Base-by-base conservation (phyloP, 2,329 filamentous ascomycete genomes). In the Macrophomina pseudophaseolina region DNA sequence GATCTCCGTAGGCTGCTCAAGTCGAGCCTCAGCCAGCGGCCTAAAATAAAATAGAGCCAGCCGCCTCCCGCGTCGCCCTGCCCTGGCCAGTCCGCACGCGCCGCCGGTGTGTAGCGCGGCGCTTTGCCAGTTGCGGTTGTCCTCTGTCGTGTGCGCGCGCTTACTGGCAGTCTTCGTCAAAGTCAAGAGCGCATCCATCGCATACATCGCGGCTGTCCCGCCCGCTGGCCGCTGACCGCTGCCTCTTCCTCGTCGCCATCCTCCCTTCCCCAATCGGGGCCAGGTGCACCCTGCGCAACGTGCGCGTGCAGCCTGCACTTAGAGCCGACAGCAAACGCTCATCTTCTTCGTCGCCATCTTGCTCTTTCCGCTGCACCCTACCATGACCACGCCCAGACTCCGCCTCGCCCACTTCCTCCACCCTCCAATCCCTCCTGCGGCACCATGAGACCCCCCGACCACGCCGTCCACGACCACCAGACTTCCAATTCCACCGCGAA, bases 401-500 rank as follows among this genome's bases (percentile, higher is more conserved):
- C 54, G 49, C 28, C 28, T 38, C 52, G 52, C 32, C n/a, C 33
- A 2, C 32, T 18, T n/a, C 33, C 32, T 8, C 16, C 44, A 30
- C 42, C 5, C 7, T 44, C 11, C 5, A 12, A 1, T 14, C 42
- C 42, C 5, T 2, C 4, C 28, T 40, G 14, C 40, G n/a, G 40
- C 62, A 46, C 63, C 52, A 65, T 65, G 63, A 56, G 40, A 40
- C 30, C 33, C 30, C 30, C 53, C n/a, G 46, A 40, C 18, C n/a
- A n/a, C 35, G 32, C 44, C 46, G 42, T 32, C 18, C 30, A 52
- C 54, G 64, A 66, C 28, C 33, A 60, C 23, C 53, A 48, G 32
- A 51, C 53, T 2, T 58, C 66, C 59, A 67, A 67, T 58, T 58
- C 51, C 28, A 67, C 66, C 33, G 66, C 66, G 38, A 64, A 46